phyloP scores from a whole-genome alignment of 2,329 filamentous ascomycete genomes.

The Sclerotinia nivalis region DNA sequence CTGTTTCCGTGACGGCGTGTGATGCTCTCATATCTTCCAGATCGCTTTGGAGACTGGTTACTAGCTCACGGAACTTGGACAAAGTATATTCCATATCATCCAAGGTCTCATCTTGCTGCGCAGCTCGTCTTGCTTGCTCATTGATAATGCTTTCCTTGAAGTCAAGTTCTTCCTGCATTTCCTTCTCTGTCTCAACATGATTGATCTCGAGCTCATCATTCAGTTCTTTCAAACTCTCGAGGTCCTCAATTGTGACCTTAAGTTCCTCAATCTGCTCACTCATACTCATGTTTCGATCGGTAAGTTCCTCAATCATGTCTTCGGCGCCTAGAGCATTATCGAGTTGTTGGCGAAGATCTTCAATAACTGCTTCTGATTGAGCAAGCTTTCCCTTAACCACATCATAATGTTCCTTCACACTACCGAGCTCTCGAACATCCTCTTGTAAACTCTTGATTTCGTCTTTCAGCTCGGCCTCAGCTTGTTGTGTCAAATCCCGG shows the following conservation, averaged over 20 bases:
- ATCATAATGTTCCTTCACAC: slow-evolving; percentile 68
- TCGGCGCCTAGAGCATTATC: slow-evolving; percentile 87
- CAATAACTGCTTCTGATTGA: slow-evolving; percentile 71
- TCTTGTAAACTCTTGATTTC: slow-evolving; percentile 74
- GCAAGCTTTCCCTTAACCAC: slow-evolving; percentile 71
- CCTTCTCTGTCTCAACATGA: slow-evolving; percentile 88
- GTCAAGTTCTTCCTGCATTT: slow-evolving; percentile 91
- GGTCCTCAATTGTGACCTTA: slow-evolving; percentile 77
- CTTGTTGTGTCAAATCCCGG: slow-evolving; percentile 82
- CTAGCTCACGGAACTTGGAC: slow-evolving; percentile 83
- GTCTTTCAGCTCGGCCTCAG: slow-evolving; percentile 75
- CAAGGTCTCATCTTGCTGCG: slow-evolving; percentile 75
- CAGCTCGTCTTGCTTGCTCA: slow-evolving; percentile 74
- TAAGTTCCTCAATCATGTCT: slow-evolving; percentile 90
- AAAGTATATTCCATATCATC: slow-evolving; percentile 91
- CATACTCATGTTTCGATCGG: slow-evolving; percentile 81
- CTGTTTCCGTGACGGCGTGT: slow-evolving; percentile 86
- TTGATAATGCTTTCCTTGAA: slow-evolving; percentile 80
- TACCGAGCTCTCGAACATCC: slow-evolving; percentile 67
- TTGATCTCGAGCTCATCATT: slow-evolving; percentile 94
- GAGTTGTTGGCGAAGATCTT: slow-evolving; percentile 86
- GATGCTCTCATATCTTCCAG: slow-evolving; percentile 90
- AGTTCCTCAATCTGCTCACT: slow-evolving; percentile 83
- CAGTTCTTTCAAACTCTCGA: slow-evolving; percentile 87
- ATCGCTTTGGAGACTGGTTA: slow-evolving; percentile 80